Conservation (phyloP, 2,329 filamentous ascomycete genomes). For the Botrytis squamosa region DNA sequence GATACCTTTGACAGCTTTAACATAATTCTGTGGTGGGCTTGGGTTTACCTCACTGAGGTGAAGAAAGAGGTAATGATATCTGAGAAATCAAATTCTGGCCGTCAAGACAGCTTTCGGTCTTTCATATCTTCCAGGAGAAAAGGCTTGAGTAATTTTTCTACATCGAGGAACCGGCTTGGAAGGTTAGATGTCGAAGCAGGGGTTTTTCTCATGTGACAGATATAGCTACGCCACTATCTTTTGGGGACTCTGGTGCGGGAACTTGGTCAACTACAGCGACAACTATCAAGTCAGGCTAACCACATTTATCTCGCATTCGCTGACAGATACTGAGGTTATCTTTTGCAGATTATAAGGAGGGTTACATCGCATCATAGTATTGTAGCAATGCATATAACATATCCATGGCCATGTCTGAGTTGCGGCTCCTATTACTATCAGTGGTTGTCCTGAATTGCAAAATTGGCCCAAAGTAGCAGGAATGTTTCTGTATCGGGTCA, state of each 20-base stretch:
- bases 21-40: constrained; percentile 30
- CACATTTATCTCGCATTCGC: too few species aligned
- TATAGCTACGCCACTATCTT: neutral
- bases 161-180: neutral
- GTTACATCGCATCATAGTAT: too few species aligned
- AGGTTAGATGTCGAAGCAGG: constrained; percentile 17
- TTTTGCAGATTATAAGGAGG: too few species aligned
- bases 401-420: too few species aligned
- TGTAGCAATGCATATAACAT: too few species aligned
- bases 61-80: neutral
- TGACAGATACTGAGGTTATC: too few species aligned
- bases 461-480: too few species aligned
- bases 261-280: constrained; percentile 24
- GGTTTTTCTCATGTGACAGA: neutral
- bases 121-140: neutral
- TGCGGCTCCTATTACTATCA: too few species aligned
- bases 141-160: neutral
- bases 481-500: too few species aligned
- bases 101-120: neutral
- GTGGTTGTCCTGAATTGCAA: too few species aligned
- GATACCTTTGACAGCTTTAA: constrained; percentile 29
- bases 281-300: constrained; percentile 16
- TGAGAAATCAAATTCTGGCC: neutral
- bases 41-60: constrained; percentile 25
- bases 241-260: constrained; percentile 1